Evolutionary conservation across 345 rosid species (phyloP).

Genomic region (Iberis pinnata): DNA sequence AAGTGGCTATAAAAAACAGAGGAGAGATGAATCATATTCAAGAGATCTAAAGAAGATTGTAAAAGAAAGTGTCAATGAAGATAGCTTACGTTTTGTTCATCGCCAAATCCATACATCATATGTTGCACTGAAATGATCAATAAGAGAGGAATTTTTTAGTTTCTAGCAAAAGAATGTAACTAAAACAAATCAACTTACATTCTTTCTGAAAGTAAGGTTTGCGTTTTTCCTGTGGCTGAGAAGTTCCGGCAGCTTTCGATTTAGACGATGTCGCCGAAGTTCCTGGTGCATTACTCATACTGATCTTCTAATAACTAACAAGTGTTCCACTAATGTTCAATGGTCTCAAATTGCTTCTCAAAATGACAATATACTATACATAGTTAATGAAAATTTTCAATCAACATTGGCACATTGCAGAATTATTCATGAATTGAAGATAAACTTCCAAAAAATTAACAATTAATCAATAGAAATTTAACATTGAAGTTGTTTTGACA

Average conservation of each 20-base stretch:
- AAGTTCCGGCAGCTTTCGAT: conserved; percentile 50
- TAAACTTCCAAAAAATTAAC: no score
- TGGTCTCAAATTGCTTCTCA: no score
- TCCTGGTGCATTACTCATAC: conserved; percentile 34
- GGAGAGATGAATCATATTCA: neutral
- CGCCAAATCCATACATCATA: conserved; percentile 96
- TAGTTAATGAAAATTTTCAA: no score
- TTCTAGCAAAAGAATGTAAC: neutral
- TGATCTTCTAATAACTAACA: neutral
- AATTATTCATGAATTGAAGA: no score
- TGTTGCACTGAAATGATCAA: conserved; percentile 58
- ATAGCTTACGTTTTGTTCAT: conserved; percentile 68
- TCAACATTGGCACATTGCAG: no score
- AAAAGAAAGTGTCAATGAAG: neutral
- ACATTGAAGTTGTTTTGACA: no score
- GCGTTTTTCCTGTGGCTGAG: conserved; percentile 75
- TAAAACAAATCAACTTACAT: conserved; percentile 30
- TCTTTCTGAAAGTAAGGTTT: conserved; percentile 87
- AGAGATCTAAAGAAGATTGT: neutral
- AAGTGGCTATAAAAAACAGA: conserved; percentile 64
- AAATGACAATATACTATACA: no score
- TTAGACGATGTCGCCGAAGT: conserved; percentile 45
- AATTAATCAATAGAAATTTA: no score
- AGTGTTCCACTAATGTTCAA: no score
- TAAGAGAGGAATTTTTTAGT: neutral